Base-by-base conservation (phyloP, 2,329 filamentous ascomycete species). In the Fusarium heterosporum region DNA sequence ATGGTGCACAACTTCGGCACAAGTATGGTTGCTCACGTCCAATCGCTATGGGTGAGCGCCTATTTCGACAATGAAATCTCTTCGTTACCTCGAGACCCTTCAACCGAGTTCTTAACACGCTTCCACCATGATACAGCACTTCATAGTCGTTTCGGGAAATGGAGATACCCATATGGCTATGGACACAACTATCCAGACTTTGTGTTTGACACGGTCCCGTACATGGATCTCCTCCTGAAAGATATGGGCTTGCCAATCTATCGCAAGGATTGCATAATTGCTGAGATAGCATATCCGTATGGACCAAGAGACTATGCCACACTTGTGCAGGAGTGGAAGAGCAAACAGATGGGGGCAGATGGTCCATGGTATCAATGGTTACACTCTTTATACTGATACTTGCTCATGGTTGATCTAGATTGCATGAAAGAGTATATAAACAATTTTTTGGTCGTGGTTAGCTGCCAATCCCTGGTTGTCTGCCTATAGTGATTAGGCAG, bases 181-280 rank as follows among this genome's bases (percentile, higher is more conserved):
- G 90, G 90, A 2, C 81, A 80, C 38, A 83, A 81, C 72, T 82
- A 84, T 58, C 89, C 89, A 0, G 90, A 92, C 74, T 89, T 93
- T 66, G 88, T 92, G 17, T 94, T 95, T 72, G 92, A 96, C 75
- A 85, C 85, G 0, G 75, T 95, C 53, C 90, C 90, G 6, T 96
- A 93, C 59, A 74, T 93, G 17, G 91, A 94, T 75, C 72, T 89
- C 72, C 75, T 95, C 72, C 74, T 92, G 61, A 78, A 79, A 6
- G 91, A 95, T 74, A 71, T 94, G 55, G 90, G 87, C 0, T 75
- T 93, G 54, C 78, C 82, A 17, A 79, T 79, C 14, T 80, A 84
- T 66, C 79, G 87, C 32, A 90, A 90, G 78, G 77, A 81, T 11
- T 82, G 85, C 1, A 80, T 77, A 71, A 71, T 83, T 50, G 78